Evolutionary conservation across 768 basidiomycete species (phyloP), one percentile per base, ranked within the genome.

Genomic region (Rhodocollybia butyracea): DNA sequence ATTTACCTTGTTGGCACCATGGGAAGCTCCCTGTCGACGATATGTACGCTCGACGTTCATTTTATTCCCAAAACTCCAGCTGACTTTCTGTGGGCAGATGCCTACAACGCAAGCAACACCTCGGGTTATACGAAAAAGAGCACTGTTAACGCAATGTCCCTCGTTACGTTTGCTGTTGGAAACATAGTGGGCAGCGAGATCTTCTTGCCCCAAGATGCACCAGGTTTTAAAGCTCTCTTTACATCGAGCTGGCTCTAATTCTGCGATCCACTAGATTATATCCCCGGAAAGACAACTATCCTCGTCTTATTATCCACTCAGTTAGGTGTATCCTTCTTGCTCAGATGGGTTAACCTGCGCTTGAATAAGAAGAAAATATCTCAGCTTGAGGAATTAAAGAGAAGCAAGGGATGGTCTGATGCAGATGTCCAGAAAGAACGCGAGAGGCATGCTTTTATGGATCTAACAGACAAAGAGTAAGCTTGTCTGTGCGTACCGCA

Each of bases 41-140:
- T 86, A 11, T 53, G n/a, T n/a, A n/a, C n/a, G n/a, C n/a, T n/a
- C n/a, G n/a, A n/a, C n/a, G n/a, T n/a, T n/a, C n/a, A n/a, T n/a
- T n/a, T n/a, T n/a, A n/a, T n/a, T n/a, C n/a, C n/a, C n/a, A n/a
- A n/a, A n/a, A n/a, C n/a, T n/a, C n/a, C n/a, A n/a, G n/a, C n/a
- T n/a, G n/a, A n/a, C n/a, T n/a, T n/a, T n/a, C n/a, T n/a, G n/a
- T n/a, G n/a, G n/a, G n/a, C n/a, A n/a, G n/a, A 86, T 55, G 83
- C 85, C 0, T 86, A 82, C 60, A 84, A 85, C 51, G 81, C 84
- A 6, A 79, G 79, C 51, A 85, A 87, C 63, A 85, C 80, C 0
- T 77, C 77, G 31, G 83, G 83, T 0, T 80, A 84, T 50, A 86
- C 84, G 6, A 86, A 88, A 73, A 88, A 86, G 71, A 79, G 81